A percentile compares a stretch with the other conserved stretches of the same genome.
Evolutionary conservation across 2,329 filamentous ascomycete species (phyloP).

Genomic region (Tolypocladium album): DNA sequence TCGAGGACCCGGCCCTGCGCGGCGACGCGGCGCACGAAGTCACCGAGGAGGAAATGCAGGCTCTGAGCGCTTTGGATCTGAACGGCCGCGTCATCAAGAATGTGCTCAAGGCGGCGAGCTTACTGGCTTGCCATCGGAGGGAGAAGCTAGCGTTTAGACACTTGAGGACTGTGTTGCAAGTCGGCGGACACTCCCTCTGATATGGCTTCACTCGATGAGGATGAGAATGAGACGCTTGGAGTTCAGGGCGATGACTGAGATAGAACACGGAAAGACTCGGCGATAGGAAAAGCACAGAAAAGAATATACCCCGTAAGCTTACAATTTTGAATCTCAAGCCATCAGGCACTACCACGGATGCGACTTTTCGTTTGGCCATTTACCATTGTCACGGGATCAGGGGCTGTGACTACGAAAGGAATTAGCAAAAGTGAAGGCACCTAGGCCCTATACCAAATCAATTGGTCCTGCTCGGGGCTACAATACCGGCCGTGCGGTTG

Average conservation of each 20-base stretch:
- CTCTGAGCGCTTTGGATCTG: conserved; percentile 27
- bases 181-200: conserved; percentile 13
- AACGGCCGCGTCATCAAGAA: conserved; percentile 44
- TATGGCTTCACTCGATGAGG: too few species aligned
- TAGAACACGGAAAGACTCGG: neutral
- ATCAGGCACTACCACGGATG: neutral
- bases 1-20: conserved; percentile 7
- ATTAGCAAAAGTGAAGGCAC: neutral
- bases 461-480: neutral
- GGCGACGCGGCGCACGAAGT: conserved; percentile 20
- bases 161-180: conserved; percentile 18
- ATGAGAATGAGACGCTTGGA: neutral
- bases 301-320: neutral
- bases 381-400: too few species aligned
- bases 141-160: conserved; percentile 18
- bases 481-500: too few species aligned
- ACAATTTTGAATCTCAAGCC: neutral
- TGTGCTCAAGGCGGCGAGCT: conserved; percentile 25
- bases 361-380: neutral
- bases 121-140: conserved; percentile 19
- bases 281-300: neutral
- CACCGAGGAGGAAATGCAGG: conserved; percentile 16
- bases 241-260: neutral
- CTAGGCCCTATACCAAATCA: neutral
- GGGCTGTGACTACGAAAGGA: too few species aligned